A percentile compares a stretch with the other conserved stretches of the same genome.
Conservation (phyloP, 2,329 filamentous ascomycete species). For the Aspergillus hortae region DNA sequence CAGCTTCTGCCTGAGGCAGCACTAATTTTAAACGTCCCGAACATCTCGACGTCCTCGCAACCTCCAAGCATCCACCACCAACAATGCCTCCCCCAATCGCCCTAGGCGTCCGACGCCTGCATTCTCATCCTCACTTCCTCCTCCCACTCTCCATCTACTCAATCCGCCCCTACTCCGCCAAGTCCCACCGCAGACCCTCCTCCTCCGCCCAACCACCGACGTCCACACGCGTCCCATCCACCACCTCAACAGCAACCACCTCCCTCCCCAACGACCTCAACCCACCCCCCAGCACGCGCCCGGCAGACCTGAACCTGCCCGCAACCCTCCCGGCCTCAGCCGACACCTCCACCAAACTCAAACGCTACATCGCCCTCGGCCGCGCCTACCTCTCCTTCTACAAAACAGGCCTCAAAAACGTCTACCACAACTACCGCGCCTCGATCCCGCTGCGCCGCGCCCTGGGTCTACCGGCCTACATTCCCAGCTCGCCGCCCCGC, state of each 20-base stretch:
- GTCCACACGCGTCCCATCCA: constrained; percentile 10
- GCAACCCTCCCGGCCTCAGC: constrained; percentile 44
- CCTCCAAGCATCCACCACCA: background rate
- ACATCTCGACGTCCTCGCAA: constrained; percentile 7
- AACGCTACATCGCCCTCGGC: constrained; percentile 51
- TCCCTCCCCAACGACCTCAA: constrained; percentile 51
- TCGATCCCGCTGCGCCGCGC: constrained; percentile 29
- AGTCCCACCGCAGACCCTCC: constrained; percentile 17
- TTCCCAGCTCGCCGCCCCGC: constrained; percentile 31
- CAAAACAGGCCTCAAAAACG: constrained; percentile 74
- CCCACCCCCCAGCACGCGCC: constrained; percentile 68
- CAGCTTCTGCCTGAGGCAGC: background rate
- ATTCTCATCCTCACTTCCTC: background rate
- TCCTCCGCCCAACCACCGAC: constrained; percentile 15
- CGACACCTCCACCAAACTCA: constrained; percentile 34
- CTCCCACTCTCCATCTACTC: constrained; percentile 5
- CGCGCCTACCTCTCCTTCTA: constrained; percentile 82
- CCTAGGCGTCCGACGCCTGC: background rate
- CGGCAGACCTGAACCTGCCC: constrained; percentile 65
- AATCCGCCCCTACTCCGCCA: constrained; percentile 10
- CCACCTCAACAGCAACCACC: constrained; percentile 17
- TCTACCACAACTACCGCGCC: constrained; percentile 61
- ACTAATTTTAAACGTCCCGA: background rate
- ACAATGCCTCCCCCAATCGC: no score
- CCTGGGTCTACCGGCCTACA: constrained; percentile 27